Percentiles rank a stretch among this genome's conserved stretches.
These are phyloP conservation scores for Colletotrichum sp. DNA, from an alignment of 2,329 filamentous ascomycete genomes.

Conservation along the genomic window DNA sequence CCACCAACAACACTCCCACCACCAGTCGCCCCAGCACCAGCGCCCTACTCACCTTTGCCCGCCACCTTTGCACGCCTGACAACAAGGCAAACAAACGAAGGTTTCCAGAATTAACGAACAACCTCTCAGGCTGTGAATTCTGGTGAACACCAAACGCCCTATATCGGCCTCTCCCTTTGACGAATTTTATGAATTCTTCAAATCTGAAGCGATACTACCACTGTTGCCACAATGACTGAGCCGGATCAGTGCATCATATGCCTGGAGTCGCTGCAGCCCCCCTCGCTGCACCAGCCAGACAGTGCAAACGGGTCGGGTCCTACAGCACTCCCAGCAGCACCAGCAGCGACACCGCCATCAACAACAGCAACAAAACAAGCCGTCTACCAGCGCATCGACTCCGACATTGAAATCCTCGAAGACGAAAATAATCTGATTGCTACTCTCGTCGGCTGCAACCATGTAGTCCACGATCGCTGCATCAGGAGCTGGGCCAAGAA, in stretches of 20 bases:
- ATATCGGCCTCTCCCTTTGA: constrained; percentile 4
- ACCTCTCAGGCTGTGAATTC: background rate
- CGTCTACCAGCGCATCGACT: constrained; percentile 11
- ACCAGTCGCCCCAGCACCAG: constrained; percentile 20
- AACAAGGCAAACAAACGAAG: constrained; percentile 4
- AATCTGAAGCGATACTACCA: constrained; percentile 36
- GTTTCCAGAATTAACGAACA: background rate
- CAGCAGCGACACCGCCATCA: constrained; percentile 18
- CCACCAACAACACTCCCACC: constrained; percentile 18
- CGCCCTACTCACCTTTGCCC: background rate
- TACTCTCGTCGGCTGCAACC: constrained; percentile 77
- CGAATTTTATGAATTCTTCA: constrained; percentile 54
- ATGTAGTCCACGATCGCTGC: constrained; percentile 91
- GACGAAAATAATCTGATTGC: constrained; percentile 54
- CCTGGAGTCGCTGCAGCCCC: constrained; percentile 61
- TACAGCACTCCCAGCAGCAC: background rate
- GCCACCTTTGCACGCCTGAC: background rate
- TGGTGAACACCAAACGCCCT: constrained; percentile 3
- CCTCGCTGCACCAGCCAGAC: constrained; percentile 31
- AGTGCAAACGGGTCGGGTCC: constrained; percentile 26
- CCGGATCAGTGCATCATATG: constrained; percentile 75
- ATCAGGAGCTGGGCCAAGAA: constrained; percentile 94
- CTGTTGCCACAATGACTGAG: constrained; percentile 53
- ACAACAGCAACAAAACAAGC: constrained; percentile 25
- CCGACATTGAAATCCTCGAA: constrained; percentile 21